Base-by-base conservation (phyloP, 768 basidiomycete species). In the Xerocomellus dryophilus region DNA sequence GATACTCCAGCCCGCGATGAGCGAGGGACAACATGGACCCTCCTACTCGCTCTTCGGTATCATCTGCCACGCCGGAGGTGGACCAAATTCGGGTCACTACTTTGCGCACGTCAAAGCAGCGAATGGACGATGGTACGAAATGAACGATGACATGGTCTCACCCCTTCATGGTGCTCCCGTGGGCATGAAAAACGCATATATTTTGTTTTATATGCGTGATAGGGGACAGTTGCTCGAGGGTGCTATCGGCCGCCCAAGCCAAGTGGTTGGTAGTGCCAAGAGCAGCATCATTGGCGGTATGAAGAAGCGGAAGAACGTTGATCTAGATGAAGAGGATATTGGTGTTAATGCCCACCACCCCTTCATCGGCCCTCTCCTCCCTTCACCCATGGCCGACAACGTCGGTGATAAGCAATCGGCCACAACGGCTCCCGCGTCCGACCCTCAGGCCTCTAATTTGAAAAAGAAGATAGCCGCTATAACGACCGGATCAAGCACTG, bases 51-150 rank as follows among this genome's bases (percentile, higher is more conserved):
- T 99, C 3, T 97, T 93, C 67, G 95, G 90, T 29, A 83, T 98
- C 56, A 90, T 98, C 50, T 93, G 85, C 60, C 97, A 99, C 68
- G 90, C 90, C 11, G 97, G 97, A 48, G 79, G 83, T 39, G 93
- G 94, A 6, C 93, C 95, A 14, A 91, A 97, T 65, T 95, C 90
- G 2, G 97, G 97, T 5, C 97, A 99, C 71, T 99, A 99, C 72
- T 93, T 84, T 59, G 87, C 95, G 17, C 86, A 83, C 62, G 84
- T 97, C 63, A 90, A 85, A 67, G 78, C 82, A 38, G 78, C 76
- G 34, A 74, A 81, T 32, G 86, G 84, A 11, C 73, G 73, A 34
- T 99, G 95, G 95, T 85, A 81, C 73, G 86, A 93, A 73, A 95
- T 95, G 86, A 96, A 99, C 73, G 97, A 99, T 66, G 92, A 94